phyloP scores from a whole-genome alignment of 345 rosid genomes.

The Pistacia integerrima region DNA sequence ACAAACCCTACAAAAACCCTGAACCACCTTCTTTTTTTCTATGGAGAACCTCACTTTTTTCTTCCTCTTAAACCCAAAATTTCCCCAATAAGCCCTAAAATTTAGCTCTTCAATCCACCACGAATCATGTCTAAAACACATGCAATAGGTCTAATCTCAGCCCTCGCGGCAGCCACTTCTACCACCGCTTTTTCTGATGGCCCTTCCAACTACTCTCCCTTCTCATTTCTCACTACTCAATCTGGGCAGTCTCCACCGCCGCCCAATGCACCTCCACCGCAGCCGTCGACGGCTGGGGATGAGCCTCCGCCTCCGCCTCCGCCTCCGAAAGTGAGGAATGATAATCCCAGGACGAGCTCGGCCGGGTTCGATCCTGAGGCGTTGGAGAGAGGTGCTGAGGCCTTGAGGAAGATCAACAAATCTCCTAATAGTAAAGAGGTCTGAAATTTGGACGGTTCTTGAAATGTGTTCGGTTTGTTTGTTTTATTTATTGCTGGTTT shows the following conservation, averaged over 20 bases:
- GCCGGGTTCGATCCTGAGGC: constrained; percentile 96
- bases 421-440: constrained; percentile 87
- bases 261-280: constrained; percentile 26
- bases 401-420: constrained; percentile 61
- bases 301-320: constrained; percentile 24
- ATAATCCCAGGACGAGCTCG: constrained; percentile 76
- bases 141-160: constrained; percentile 66
- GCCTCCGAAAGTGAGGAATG: constrained; percentile 55
- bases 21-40: constrained; percentile 10
- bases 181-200: constrained; percentile 62
- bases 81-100: constrained; percentile 1
- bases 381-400: constrained; percentile 81
- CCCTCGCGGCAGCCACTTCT: constrained; percentile 56
- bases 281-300: constrained; percentile 26
- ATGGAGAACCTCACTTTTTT: constrained; percentile 6
- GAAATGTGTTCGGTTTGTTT: neutral
- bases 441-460: neutral
- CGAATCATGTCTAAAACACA: constrained; percentile 56
- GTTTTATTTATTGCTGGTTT: neutral
- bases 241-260: constrained; percentile 35
- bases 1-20: constrained; percentile 64
- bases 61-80: constrained; percentile 37
- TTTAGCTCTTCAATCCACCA: neutral
- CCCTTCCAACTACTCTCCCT: constrained; percentile 52
- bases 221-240: constrained; percentile 38